Base-by-base conservation (phyloP, 345 rosid genomes). In the Anacardium occidentale region DNA sequence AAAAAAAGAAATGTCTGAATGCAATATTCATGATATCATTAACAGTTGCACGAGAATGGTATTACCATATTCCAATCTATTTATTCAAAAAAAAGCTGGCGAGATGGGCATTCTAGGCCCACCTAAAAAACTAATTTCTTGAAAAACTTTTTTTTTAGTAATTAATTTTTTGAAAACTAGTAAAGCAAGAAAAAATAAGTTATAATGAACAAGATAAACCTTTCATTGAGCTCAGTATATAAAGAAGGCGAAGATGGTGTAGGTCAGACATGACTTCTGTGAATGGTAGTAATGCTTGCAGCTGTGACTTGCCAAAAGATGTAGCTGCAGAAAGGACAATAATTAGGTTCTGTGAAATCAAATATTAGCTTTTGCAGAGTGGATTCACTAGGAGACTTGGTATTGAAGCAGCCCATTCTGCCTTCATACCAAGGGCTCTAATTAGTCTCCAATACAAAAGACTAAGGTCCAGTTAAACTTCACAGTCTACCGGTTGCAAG, bases 301-400 rank as follows among this genome's bases (percentile, higher is more conserved):
- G 74, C 21, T 63, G 86, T 14, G 97, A 90, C 75, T 72, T 77
- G 60, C 75, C 76, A 72, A 86, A 95, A 74, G 94, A 92, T 26
- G 98, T 89, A 60, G 92, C 96, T 95, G 92, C 70, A 78, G 68
- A 72, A 73, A 72, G 54, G 75, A 63, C 58, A 81, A 24, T 25
- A 73, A 45, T 17, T 24, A 48, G 53, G 53, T 12, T 17, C 42
- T 37, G 8, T 15, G 18, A 0, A 50, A 50, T n/a, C 53, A 50
- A 50, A 50, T 6, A 4, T 37, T 10, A 24, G 40, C 54, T 47
- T 18, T 51, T 32, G 29, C 17, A 45, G 24, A 17, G 32, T 44
- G n/a, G n/a, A 66, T 44, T 10, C n/a, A 57, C 40, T 47, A 0
- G 29, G 22, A 48, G 18, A 34, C 8, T 66, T 32, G 10, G 48